phyloP scores from a whole-genome alignment of 768 basidiomycete genomes.

The Boletus subparvulus region DNA sequence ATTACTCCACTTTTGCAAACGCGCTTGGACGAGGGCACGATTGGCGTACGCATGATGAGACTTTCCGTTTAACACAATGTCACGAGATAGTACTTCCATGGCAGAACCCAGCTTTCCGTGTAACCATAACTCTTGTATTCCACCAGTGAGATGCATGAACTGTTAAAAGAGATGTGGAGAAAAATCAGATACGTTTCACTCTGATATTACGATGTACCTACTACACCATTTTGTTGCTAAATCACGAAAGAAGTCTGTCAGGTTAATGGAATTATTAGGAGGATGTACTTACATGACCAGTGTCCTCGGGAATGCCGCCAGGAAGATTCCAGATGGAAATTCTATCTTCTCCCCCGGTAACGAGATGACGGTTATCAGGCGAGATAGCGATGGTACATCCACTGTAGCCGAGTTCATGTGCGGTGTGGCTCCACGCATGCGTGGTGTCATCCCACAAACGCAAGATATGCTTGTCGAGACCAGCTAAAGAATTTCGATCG shows the following conservation, averaged over 20 bases:
- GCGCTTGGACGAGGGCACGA: slow-evolving; percentile 12
- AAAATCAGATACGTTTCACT: not conserved
- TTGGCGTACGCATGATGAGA: slow-evolving; percentile 6
- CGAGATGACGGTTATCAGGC: slow-evolving; percentile 3
- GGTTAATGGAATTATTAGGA: not conserved
- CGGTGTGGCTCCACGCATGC: slow-evolving; percentile 1
- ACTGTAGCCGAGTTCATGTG: not conserved
- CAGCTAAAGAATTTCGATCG: not conserved
- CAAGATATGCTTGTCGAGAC: slow-evolving; percentile 2
- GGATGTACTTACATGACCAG: not conserved
- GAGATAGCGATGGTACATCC: slow-evolving; percentile 12
- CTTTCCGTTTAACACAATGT: slow-evolving; percentile 2
- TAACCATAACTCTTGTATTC: slow-evolving; percentile 3
- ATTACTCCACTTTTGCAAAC: not conserved
- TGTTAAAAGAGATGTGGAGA: not conserved
- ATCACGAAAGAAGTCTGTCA: not conserved
- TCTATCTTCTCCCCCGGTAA: slow-evolving; percentile 10
- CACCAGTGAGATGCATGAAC: slow-evolving; percentile 10
- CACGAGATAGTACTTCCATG: slow-evolving; percentile 8
- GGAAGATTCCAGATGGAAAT: slow-evolving; percentile 16
- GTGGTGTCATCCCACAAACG: slow-evolving; percentile 10
- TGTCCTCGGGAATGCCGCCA: not conserved
- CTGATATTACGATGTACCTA: not conserved
- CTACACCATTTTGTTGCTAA: not conserved
- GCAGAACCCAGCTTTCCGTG: not conserved